These are phyloP conservation scores for Escallonia rubra DNA, from an alignment of 129 eudicot species.

Conservation along the genomic window DNA sequence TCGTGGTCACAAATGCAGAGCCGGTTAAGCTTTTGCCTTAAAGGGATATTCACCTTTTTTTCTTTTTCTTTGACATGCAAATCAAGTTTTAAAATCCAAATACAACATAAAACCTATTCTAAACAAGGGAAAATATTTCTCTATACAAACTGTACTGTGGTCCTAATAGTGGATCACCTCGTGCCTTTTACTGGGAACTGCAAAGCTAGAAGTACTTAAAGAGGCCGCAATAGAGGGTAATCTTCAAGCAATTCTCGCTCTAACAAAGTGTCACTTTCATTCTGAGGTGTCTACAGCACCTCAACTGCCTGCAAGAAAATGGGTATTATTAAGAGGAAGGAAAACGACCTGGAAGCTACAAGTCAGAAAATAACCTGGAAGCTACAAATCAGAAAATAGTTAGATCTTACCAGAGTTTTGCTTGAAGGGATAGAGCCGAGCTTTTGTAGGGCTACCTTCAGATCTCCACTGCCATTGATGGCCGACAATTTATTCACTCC, in stretches of 20 bases:
- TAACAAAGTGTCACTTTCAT: constrained; percentile 67
- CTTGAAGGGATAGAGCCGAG: constrained; percentile 79
- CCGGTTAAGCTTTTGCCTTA: no score
- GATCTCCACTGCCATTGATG: constrained; percentile 59
- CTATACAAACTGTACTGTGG: no score
- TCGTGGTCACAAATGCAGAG: no score
- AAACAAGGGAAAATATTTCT: no score
- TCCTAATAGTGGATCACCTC: no score
- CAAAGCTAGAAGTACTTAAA: constrained; percentile 11
- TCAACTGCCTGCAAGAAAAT: constrained; percentile 75
- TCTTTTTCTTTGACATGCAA: no score
- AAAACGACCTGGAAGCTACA: no score
- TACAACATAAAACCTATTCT: no score
- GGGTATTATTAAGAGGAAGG: neutral
- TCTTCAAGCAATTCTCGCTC: constrained; percentile 83
- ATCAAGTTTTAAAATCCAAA: no score
- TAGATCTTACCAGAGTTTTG: constrained; percentile 54
- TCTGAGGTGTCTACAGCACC: constrained; percentile 95
- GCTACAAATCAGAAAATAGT: neutral
- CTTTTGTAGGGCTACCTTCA: constrained; percentile 86
- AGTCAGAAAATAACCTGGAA: no score
- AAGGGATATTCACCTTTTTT: no score
- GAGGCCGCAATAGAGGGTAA: constrained; percentile 72
- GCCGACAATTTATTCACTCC: constrained; percentile 80
- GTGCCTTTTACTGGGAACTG: no score